phyloP scores from a whole-genome alignment of 768 basidiomycete species.

The Boletales sp. region DNA sequence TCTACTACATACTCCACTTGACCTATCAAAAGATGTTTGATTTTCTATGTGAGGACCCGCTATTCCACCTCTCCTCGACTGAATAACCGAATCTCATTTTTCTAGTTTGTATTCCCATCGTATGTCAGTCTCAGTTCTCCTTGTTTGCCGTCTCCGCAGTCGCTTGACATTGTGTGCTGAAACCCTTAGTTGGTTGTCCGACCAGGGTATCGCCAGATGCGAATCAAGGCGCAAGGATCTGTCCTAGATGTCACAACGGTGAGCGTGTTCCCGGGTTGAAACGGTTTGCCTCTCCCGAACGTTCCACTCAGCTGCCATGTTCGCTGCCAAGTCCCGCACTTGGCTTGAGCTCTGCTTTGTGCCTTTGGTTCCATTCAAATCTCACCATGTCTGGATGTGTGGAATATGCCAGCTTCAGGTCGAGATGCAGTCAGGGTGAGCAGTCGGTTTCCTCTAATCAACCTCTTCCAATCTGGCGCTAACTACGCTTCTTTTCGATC shows the following conservation, averaged over 20 bases:
- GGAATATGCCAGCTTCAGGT: slow-evolving; percentile 66
- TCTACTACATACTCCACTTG: too few relatives aligned
- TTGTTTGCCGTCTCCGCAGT: slow-evolving; percentile 4
- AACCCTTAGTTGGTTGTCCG: slow-evolving; percentile 58
- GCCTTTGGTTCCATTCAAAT: slow-evolving; percentile 62
- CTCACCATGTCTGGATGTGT: slow-evolving; percentile 66
- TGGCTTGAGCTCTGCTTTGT: slow-evolving; percentile 81
- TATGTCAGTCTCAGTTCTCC: slow-evolving; percentile 35
- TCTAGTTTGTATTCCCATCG: slow-evolving; percentile 51
- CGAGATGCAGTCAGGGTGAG: slow-evolving; percentile 49
- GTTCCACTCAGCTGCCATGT: slow-evolving; percentile 47
- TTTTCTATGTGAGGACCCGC: neutral
- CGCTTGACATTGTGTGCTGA: slow-evolving; percentile 2
- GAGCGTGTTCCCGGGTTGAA: slow-evolving; percentile 8
- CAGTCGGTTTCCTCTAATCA: neutral
- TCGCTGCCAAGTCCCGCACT: slow-evolving; percentile 57
- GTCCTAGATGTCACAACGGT: slow-evolving; percentile 76
- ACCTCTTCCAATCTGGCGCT: neutral
- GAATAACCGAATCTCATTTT: slow-evolving; percentile 1
- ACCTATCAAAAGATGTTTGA: neutral
- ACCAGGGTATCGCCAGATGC: slow-evolving; percentile 56
- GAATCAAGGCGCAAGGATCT: slow-evolving; percentile 50
- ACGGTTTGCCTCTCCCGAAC: neutral
- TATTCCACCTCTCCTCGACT: neutral
- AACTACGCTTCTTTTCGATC: neutral